Conservation (phyloP, 495 filamentous ascomycete species). For the Penicillium macrosclerotiorum region DNA sequence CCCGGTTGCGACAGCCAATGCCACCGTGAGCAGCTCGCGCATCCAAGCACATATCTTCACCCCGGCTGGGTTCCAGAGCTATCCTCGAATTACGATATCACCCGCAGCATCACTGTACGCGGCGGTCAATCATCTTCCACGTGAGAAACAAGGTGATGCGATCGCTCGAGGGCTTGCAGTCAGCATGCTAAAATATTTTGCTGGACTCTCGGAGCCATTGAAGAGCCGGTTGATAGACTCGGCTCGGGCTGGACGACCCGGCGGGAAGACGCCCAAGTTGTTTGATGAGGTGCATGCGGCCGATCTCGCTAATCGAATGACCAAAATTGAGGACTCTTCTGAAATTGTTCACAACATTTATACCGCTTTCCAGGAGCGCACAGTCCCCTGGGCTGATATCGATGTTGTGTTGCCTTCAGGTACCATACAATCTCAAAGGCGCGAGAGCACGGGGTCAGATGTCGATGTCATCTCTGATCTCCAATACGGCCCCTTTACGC, state of each 20-base stretch:
- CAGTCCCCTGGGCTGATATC: conserved; percentile 78
- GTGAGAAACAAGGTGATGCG: conserved; percentile 91
- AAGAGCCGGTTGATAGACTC: conserved; percentile 54
- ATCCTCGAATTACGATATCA: conserved; percentile 85
- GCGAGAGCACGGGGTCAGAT: conserved; percentile 40
- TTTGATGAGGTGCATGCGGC: conserved; percentile 94
- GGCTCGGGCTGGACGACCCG: conserved; percentile 30
- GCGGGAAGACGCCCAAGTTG: conserved; percentile 53
- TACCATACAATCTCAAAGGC: conserved; percentile 54
- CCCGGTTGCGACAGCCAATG: conserved; percentile 76
- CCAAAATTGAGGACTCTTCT: conserved; percentile 67
- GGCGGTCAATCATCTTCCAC: conserved; percentile 86
- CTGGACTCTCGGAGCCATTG: conserved; percentile 73
- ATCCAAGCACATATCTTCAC: conserved; percentile 92
- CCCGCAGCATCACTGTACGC: conserved; percentile 93
- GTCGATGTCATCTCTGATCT: conserved; percentile 56
- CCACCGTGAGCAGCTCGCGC: conserved; percentile 81
- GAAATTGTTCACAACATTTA: conserved; percentile 71
- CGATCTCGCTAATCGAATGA: conserved; percentile 79
- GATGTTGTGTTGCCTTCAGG: conserved; percentile 82
- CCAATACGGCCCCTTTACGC: conserved; percentile 71
- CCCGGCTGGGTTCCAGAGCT: conserved; percentile 81
- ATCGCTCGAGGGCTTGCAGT: conserved; percentile 86
- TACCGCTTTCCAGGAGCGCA: conserved; percentile 70
- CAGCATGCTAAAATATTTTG: conserved; percentile 88